These are phyloP conservation scores for Pyrenophora tritici-repentis DNA, from an alignment of 2,329 filamentous ascomycete species.

Conservation along the genomic window DNA sequence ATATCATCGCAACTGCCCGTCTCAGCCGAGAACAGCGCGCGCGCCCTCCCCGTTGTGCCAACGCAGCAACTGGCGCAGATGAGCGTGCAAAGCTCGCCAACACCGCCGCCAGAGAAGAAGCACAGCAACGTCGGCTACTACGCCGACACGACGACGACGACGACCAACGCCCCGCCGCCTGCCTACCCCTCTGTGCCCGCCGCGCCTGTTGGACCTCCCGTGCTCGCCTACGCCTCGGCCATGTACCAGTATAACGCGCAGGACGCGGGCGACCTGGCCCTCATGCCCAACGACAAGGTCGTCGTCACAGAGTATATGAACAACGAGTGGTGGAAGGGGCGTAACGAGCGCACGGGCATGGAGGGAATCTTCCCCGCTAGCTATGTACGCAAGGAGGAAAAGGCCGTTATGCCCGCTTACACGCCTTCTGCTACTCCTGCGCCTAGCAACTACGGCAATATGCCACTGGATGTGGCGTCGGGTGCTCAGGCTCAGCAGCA, in stretches of 20 bases:
- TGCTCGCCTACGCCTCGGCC: constrained; percentile 76
- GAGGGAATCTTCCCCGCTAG: constrained; percentile 95
- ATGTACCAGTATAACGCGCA: constrained; percentile 82
- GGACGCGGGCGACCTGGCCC: constrained; percentile 79
- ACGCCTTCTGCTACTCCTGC: constrained; percentile 37
- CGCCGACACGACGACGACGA: constrained; percentile 41
- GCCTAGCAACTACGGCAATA: constrained; percentile 69
- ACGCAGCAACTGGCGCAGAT: constrained; percentile 42
- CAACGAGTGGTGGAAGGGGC: constrained; percentile 94
- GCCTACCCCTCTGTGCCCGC: constrained; percentile 54
- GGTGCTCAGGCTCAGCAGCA: constrained; percentile 44
- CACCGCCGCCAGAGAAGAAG: constrained; percentile 42
- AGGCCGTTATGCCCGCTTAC: constrained; percentile 51
- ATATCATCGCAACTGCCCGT: constrained; percentile 76
- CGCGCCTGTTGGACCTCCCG: constrained; percentile 55
- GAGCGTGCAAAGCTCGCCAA: constrained; percentile 36
- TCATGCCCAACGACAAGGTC: constrained; percentile 80
- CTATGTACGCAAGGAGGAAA: constrained; percentile 77
- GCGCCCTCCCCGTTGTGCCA: constrained; percentile 35
- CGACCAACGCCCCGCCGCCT: constrained; percentile 51
- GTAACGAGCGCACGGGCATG: constrained; percentile 77
- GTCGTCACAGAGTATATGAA: constrained; percentile 92
- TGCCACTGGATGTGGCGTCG: constrained; percentile 77
- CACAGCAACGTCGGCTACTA: constrained; percentile 52
- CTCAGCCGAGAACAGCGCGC: constrained; percentile 68